Base-by-base conservation (phyloP, 2,329 filamentous ascomycete genomes). In the Orbilia ellipsospora region DNA sequence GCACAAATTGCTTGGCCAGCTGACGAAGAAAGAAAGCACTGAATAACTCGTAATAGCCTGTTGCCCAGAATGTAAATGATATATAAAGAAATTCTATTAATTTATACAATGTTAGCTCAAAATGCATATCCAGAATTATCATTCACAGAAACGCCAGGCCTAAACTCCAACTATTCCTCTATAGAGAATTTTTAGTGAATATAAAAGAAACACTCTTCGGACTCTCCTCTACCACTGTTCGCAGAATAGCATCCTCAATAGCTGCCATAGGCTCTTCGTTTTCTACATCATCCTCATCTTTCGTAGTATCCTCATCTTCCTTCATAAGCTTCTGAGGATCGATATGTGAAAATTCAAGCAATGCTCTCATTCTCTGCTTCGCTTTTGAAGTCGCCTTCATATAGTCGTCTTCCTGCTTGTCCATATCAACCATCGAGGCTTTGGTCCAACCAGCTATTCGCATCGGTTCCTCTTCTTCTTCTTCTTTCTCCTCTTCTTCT, bases 241-340 rank as follows among this genome's bases (percentile, higher is more conserved):
- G 80, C 56, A 89, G 81, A 0, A 86, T 83, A 61, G 85, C 82
- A 78, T 88, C 87, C 65, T 86, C 84, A 44, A 88, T 80, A 48
- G 77, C 72, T 52, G 73, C 70, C 10, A 77, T 62, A 45, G 73
- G 62, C 7, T 73, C 78, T 3, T 81, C 81, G 6, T 80, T 78
- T 20, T 78, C 78, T n/a, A 77, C 78, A 0, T 78, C 77, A 2
- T 77, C 78, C 18, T 31, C 26, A 23, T 51, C 59, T 15, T 57
- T 31, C 7, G 51, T 42, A 31, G 6, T 15, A 56, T 40, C 31
- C 20, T 45, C 54, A 18, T 44, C 50, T 48, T 61, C 13, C n/a
- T 73, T 59, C 5, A 42, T 15, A 52, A 79, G 76, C 52, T 79
- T 78, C 18, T 74, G 74, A 45, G 77, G 77, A 78, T 79, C 68